phyloP scores from a whole-genome alignment of 768 basidiomycete genomes.

The Leccinum disarticulatum region DNA sequence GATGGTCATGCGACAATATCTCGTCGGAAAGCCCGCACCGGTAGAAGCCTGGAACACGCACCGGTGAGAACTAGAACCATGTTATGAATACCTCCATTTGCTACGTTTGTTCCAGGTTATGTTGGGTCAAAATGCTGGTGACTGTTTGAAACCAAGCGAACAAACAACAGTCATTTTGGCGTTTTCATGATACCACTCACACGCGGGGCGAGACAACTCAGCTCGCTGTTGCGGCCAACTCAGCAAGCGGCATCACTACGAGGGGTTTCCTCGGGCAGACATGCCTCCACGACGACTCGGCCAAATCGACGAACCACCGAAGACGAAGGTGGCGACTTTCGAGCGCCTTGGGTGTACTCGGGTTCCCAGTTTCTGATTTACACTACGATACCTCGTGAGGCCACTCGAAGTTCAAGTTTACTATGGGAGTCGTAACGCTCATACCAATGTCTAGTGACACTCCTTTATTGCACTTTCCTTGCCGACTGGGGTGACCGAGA shows the following conservation, averaged over 20 bases:
- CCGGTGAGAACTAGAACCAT: neutral
- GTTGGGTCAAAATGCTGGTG: neutral
- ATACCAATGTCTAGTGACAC: slow-evolving; percentile 40
- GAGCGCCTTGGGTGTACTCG: slow-evolving; percentile 62
- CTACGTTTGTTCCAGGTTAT: neutral
- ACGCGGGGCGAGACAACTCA: slow-evolving; percentile 10
- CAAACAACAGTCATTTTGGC: neutral
- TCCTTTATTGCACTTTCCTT: slow-evolving; percentile 58
- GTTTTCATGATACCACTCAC: slow-evolving; percentile 5
- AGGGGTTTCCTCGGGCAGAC: slow-evolving; percentile 4
- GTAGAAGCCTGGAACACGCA: neutral
- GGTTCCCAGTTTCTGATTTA: slow-evolving; percentile 51
- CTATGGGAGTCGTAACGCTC: neutral
- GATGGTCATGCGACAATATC: neutral
- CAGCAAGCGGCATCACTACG: slow-evolving; percentile 1
- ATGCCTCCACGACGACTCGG: slow-evolving; percentile 17
- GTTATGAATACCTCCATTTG: neutral
- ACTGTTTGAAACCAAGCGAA: neutral
- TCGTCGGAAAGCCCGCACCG: slow-evolving; percentile 4
- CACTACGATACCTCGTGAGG: slow-evolving; percentile 55
- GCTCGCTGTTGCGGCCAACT: slow-evolving; percentile 1
- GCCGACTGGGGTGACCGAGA: slow-evolving; percentile 71
- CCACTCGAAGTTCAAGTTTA: slow-evolving; percentile 1
- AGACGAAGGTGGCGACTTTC: slow-evolving; percentile 42
- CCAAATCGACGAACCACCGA: slow-evolving; percentile 5